phyloP scores from a whole-genome alignment of 2,329 filamentous ascomycete species.

The Stromatinia cepivora region DNA sequence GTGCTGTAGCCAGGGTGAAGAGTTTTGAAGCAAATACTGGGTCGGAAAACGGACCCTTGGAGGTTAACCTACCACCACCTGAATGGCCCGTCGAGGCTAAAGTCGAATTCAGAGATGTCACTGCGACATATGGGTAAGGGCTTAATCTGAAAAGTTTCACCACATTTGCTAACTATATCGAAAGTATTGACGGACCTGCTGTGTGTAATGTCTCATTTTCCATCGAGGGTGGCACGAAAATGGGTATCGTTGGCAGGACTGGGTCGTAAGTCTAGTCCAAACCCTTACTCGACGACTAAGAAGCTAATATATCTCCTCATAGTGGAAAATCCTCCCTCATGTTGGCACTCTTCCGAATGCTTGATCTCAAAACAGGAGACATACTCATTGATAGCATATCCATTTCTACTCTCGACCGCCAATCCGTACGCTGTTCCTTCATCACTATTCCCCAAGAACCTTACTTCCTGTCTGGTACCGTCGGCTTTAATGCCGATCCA shows the following conservation, averaged over 20 bases:
- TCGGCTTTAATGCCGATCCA: constrained; percentile 45
- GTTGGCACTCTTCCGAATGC: constrained; percentile 55
- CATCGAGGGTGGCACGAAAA: constrained; percentile 53
- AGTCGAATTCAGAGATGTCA: constrained; percentile 32
- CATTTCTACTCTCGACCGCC: constrained; percentile 43
- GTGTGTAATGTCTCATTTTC: constrained; percentile 41
- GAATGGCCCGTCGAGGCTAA: constrained; percentile 32
- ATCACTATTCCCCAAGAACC: constrained; percentile 48
- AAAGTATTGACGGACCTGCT: constrained; percentile 31
- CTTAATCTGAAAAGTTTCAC: not conserved
- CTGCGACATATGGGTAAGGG: constrained; percentile 33
- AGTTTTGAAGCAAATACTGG: constrained; percentile 49
- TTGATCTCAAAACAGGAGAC: constrained; percentile 72
- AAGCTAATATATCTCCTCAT: not conserved
- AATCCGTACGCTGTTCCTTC: constrained; percentile 45
- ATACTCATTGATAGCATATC: constrained; percentile 48
- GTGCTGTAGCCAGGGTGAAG: constrained; percentile 56
- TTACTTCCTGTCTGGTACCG: constrained; percentile 44
- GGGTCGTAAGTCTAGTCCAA: constrained; percentile 31
- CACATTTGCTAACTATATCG: constrained; percentile 10
- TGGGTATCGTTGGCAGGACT: constrained; percentile 51
- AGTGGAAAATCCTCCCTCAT: constrained; percentile 51
- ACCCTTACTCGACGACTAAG: not conserved
- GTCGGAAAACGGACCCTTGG: constrained; percentile 41
- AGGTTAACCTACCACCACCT: constrained; percentile 16